Base-by-base conservation (phyloP, 257 asterid genomes). In the Solanum virginianum region DNA sequence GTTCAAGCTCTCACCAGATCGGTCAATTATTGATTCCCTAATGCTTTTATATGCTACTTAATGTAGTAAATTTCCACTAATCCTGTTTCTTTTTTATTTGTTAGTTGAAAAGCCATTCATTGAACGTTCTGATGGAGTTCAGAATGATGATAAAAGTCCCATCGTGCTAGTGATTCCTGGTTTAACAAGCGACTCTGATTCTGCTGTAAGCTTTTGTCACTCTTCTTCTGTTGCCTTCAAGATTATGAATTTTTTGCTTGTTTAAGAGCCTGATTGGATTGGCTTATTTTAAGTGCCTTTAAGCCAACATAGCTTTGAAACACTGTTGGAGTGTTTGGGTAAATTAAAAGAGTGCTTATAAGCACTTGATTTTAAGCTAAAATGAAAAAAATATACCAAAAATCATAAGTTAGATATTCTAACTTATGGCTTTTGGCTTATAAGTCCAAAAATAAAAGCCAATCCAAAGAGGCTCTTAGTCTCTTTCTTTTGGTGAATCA, bases 101-200 rank as follows among this genome's bases (percentile, higher is more conserved):
- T 51, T 29, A 93, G 92, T 83, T 63, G 85, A 89, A 88, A 88
- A 88, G 18, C 91, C 88, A 88, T 84, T 49, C 85, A 41, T 49
- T 72, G 91, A 87, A 83, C 89, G 17, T 81, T 88, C 85, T 83
- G 91, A 89, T 82, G 92, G 77, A 70, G 80, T 80, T 84, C 89
- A 79, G 57, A 84, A 72, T 83, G 92, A 88, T 85, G 91, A 85
- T 60, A 92, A 84, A 83, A 89, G 79, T 88, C 98, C 98, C 85
- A 89, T 96, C 65, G 12, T 93, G 86, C 88, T 96, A 84, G 91
- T 96, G 71, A 84, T 96, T 89, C 99, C 99, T 84, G 99, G 99
- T 80, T 90, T 96, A 88, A 93, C 98, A 84, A 93, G 99, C 83
- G 94, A 93, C 85, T 93, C 98, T 24, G 85, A 91, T 90, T 93